Percentiles rank a stretch among this genome's conserved stretches.
Conservation (phyloP, 495 filamentous ascomycete species). For the Penicillium coffeae region DNA sequence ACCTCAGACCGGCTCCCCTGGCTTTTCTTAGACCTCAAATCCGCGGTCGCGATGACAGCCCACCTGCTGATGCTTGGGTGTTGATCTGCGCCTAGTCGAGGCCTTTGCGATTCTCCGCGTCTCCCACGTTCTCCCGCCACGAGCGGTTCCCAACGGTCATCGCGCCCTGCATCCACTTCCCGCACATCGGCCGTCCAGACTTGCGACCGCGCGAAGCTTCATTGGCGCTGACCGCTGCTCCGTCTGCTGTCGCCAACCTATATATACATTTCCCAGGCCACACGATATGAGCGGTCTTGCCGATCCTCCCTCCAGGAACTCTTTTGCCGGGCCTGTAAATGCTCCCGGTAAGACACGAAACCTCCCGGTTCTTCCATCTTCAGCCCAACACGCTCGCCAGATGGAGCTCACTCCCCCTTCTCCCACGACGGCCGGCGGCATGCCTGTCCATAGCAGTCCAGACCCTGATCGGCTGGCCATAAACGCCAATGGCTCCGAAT, state of each 20-base stretch:
- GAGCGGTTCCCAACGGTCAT: conserved; percentile 21
- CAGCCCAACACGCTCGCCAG: conserved; percentile 33
- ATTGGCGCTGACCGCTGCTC: background rate
- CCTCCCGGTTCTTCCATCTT: conserved; percentile 44
- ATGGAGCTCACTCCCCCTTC: conserved; percentile 51
- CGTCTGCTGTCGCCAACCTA: background rate
- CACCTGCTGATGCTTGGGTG: conserved; percentile 28
- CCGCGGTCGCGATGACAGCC: conserved; percentile 27
- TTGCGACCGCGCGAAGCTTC: background rate
- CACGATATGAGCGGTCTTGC: conserved; percentile 44
- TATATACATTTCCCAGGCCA: conserved; percentile 7
- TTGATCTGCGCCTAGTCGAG: conserved; percentile 35
- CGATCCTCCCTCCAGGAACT: conserved; percentile 38
- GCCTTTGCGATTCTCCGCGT: conserved; percentile 16
- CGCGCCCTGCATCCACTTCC: conserved; percentile 13
- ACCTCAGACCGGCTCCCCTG: conserved; percentile 1
- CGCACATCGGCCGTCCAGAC: conserved; percentile 3
- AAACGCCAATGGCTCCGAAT: conserved; percentile 43
- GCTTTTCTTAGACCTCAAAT: conserved; percentile 27
- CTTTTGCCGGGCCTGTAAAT: conserved; percentile 34
- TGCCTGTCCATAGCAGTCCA: conserved; percentile 42
- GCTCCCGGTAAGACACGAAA: conserved; percentile 40
- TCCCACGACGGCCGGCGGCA: conserved; percentile 33
- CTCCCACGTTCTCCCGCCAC: conserved; percentile 33
- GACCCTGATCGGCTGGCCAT: conserved; percentile 44